These are phyloP conservation scores for Schizosaccharomyces versatilis DNA, from an alignment of 1,139 yeast species.

Conservation along the genomic window DNA sequence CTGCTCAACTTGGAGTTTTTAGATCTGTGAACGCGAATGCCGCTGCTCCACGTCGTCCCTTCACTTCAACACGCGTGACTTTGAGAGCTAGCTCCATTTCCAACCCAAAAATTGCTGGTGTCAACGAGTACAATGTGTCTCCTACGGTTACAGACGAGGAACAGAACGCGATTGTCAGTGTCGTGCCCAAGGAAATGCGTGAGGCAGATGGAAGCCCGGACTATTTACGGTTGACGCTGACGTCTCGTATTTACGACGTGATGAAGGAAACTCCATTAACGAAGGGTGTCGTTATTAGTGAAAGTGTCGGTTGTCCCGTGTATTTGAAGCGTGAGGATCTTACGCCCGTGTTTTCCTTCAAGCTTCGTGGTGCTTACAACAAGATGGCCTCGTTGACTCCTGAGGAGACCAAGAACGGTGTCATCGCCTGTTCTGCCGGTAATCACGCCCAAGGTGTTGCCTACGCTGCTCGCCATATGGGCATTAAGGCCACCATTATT, in stretches of 20 bases:
- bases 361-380: slow-evolving; percentile 90
- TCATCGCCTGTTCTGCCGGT: slow-evolving; percentile 95
- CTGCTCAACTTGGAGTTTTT: no score
- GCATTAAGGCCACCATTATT: slow-evolving; percentile 83
- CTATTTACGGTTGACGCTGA: slow-evolving; percentile 66
- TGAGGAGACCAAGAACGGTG: slow-evolving; percentile 56
- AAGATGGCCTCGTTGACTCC: slow-evolving; percentile 74
- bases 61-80: no score
- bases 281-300: slow-evolving; percentile 52
- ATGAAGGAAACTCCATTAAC: slow-evolving; percentile 75
- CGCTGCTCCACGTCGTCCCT: no score
- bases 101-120: not conserved
- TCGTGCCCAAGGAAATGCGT: slow-evolving; percentile 13
- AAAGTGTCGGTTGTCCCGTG: slow-evolving; percentile 49
- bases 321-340: slow-evolving; percentile 75
- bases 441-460: slow-evolving; percentile 99
- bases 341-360: slow-evolving; percentile 85
- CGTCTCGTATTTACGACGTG: slow-evolving; percentile 86
- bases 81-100: no score
- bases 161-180: not conserved
- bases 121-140: slow-evolving; percentile 1
- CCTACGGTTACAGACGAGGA: not conserved
- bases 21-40: no score
- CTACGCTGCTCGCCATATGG: slow-evolving; percentile 58
- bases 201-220: slow-evolving; percentile 39